Percentiles rank a stretch among this genome's conserved stretches.
Conservation (phyloP, 1,284 basidiomycete species). For the Bondarzewia mesenterica region DNA sequence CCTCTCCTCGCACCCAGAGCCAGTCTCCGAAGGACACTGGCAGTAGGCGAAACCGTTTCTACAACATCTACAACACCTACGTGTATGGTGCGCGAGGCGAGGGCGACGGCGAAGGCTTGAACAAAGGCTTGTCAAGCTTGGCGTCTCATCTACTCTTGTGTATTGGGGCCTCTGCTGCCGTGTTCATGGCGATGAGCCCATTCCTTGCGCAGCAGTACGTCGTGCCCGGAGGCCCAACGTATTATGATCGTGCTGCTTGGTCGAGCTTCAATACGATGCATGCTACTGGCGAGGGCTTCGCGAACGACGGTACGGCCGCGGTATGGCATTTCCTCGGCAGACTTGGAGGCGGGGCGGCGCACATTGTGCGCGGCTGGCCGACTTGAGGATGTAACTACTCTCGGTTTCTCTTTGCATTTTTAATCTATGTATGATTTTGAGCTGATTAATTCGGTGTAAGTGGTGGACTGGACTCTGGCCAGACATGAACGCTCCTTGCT, state of each 20-base stretch:
- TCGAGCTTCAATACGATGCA: constrained; percentile 65
- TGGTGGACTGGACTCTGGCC: background rate
- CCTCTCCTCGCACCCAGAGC: constrained; percentile 35
- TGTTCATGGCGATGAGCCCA: constrained; percentile 47
- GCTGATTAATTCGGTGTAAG: background rate
- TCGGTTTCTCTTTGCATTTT: too few species aligned
- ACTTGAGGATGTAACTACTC: constrained; percentile 36
- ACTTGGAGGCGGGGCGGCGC: constrained; percentile 60
- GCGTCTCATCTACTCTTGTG: constrained; percentile 38
- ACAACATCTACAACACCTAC: constrained; percentile 80
- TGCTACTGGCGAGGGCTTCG: constrained; percentile 58
- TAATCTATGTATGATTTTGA: too few species aligned
- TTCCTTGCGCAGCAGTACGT: constrained; percentile 50
- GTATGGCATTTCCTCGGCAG: constrained; percentile 58
- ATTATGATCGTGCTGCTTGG: constrained; percentile 74
- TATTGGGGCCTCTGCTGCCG: constrained; percentile 48
- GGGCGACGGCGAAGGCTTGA: constrained; percentile 16
- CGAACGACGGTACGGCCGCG: constrained; percentile 35
- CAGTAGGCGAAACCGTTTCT: constrained; percentile 46
- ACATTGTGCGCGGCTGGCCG: constrained; percentile 66
- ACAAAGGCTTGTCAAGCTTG: constrained; percentile 3
- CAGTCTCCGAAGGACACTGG: constrained; percentile 25
- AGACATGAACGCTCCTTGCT: background rate
- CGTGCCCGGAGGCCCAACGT: constrained; percentile 59
- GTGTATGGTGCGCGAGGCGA: constrained; percentile 44